These are phyloP conservation scores for Rhizopogon parksii DNA, from an alignment of 1,284 basidiomycete species.

Conservation along the genomic window DNA sequence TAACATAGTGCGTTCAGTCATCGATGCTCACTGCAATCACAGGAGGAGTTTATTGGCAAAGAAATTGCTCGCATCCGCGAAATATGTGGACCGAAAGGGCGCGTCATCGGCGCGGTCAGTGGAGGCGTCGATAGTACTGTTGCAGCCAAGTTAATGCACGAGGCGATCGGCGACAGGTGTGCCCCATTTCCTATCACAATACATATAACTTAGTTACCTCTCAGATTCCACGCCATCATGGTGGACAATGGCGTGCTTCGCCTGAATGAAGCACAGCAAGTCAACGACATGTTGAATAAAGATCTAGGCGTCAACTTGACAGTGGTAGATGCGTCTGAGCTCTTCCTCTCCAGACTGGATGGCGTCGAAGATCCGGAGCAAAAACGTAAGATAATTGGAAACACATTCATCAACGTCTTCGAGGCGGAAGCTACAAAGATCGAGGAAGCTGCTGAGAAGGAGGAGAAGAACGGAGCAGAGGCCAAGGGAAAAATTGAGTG, in stretches of 20 bases:
- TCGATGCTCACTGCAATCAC: constrained; percentile 7
- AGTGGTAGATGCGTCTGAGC: constrained; percentile 91
- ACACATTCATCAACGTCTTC: constrained; percentile 98
- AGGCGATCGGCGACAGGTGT: constrained; percentile 94
- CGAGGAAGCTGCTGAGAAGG: constrained; percentile 77
- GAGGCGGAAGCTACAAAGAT: constrained; percentile 90
- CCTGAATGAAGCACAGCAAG: constrained; percentile 86
- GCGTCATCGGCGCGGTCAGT: constrained; percentile 96
- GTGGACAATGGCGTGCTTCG: constrained; percentile 98
- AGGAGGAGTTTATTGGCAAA: constrained; percentile 98
- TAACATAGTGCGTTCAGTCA: not conserved
- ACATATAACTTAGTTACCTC: not conserved
- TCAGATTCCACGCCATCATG: constrained; percentile 98
- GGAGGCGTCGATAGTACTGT: constrained; percentile 98
- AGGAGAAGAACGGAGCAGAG: constrained; percentile 59
- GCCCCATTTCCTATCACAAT: not conserved
- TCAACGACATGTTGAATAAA: constrained; percentile 91
- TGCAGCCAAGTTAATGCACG: constrained; percentile 98
- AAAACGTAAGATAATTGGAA: constrained; percentile 98
- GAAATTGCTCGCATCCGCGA: constrained; percentile 93
- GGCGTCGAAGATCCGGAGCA: constrained; percentile 94
- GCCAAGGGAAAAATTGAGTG: constrained; percentile 92
- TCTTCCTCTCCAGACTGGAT: constrained; percentile 86
- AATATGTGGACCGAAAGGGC: constrained; percentile 90
- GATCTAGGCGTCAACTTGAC: constrained; percentile 96